These are phyloP conservation scores for Pichia sp. DNA, from an alignment of 1,139 yeast genomes.

Conservation along the genomic window DNA sequence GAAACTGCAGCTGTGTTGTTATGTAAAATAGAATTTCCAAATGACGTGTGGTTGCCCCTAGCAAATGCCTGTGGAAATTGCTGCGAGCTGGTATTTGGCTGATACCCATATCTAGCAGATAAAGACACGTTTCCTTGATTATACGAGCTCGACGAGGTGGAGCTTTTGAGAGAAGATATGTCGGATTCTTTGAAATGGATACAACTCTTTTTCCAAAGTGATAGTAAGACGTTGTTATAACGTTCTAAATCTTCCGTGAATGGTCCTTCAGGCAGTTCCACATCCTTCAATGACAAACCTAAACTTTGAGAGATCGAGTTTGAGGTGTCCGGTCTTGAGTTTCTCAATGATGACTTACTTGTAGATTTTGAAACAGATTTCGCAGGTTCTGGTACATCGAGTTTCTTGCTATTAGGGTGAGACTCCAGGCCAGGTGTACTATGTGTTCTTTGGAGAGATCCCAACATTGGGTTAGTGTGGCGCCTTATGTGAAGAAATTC, in stretches of 20 bases:
- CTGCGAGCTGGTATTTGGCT: conserved; percentile 2
- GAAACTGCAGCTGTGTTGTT: neutral
- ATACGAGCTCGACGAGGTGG: neutral
- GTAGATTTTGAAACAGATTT: conserved; percentile 1
- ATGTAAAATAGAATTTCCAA: conserved; percentile 9
- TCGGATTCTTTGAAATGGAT: conserved; percentile 17
- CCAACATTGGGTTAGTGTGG: conserved; percentile 64
- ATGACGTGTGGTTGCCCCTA: conserved; percentile 13
- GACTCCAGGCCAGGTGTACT: conserved; percentile 23
- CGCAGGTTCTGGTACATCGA: neutral
- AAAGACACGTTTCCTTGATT: conserved; percentile 4
- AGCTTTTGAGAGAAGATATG: neutral
- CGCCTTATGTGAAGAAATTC: conserved; percentile 71
- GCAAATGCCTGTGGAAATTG: conserved; percentile 6
- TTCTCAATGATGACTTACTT: neutral
- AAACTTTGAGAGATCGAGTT: conserved; percentile 11
- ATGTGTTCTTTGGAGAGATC: conserved; percentile 42
- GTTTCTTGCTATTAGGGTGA: conserved; percentile 18
- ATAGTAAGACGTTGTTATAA: conserved; percentile 17
- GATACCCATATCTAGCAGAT: conserved; percentile 14
- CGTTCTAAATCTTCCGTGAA: conserved; percentile 23
- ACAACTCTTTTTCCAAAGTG: conserved; percentile 27
- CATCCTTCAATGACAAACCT: conserved; percentile 7
- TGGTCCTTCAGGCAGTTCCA: neutral
- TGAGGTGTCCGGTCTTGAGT: conserved; percentile 1